phyloP scores from a whole-genome alignment of 1,284 basidiomycete species.

The Papiliotrema flavescens region DNA sequence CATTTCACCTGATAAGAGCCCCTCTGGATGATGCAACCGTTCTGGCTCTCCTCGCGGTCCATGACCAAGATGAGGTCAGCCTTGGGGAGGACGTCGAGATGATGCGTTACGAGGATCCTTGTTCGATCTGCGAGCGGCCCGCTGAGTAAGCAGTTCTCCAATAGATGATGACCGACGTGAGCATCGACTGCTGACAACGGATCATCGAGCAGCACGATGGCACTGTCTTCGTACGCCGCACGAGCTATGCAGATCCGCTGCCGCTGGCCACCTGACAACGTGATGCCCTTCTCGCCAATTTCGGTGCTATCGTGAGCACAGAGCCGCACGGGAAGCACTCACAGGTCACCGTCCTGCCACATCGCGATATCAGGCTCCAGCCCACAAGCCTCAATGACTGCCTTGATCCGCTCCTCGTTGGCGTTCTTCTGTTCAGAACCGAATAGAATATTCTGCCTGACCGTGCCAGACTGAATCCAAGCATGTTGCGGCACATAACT shows the following conservation, averaged over 20 bases:
- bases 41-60: constrained; percentile 44
- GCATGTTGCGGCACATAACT: constrained; percentile 70
- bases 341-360: constrained; percentile 48
- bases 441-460: constrained; percentile 53
- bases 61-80: constrained; percentile 30
- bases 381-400: constrained; percentile 28
- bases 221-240: constrained; percentile 66
- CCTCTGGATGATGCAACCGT: constrained; percentile 43
- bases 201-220: constrained; percentile 36
- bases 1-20: constrained; percentile 34
- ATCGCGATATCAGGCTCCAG: constrained; percentile 27
- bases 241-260: constrained; percentile 74
- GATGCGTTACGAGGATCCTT: constrained; percentile 67
- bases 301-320: constrained; percentile 44
- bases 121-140: constrained; percentile 62
- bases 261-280: constrained; percentile 50
- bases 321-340: neutral
- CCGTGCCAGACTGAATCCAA: constrained; percentile 68
- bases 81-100: constrained; percentile 61
- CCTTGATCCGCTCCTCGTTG: constrained; percentile 18
- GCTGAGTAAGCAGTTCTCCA: constrained; percentile 58
- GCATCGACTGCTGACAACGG: constrained; percentile 66
- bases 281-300: constrained; percentile 65
- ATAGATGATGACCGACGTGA: constrained; percentile 31
- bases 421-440: constrained; percentile 11